Percentiles rank a stretch among this genome's conserved stretches.
These are phyloP conservation scores for Hyphopichia khmerensis DNA, from an alignment of 1,139 yeast genomes.

Conservation along the genomic window DNA sequence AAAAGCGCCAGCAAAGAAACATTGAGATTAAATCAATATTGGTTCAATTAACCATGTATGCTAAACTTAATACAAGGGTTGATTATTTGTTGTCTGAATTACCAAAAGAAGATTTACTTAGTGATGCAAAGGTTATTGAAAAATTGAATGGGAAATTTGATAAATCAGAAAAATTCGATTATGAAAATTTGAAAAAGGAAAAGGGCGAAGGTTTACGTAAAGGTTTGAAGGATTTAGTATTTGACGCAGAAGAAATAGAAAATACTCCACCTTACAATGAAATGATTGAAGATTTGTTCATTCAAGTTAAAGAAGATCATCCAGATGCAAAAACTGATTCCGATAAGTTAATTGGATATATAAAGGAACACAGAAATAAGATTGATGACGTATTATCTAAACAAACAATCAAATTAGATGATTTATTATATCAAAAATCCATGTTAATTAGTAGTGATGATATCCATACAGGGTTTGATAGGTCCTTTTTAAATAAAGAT, in stretches of 20 bases:
- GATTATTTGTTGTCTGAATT: constrained; percentile 53
- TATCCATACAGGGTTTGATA: constrained; percentile 90
- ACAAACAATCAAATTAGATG: constrained; percentile 60
- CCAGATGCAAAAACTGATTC: constrained; percentile 47
- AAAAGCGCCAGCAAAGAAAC: constrained; percentile 80
- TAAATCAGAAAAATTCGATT: constrained; percentile 51
- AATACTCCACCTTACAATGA: constrained; percentile 83
- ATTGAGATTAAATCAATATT: constrained; percentile 71
- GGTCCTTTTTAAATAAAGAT: constrained; percentile 70
- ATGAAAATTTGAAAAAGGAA: constrained; percentile 32
- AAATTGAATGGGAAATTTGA: constrained; percentile 55
- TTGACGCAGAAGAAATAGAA: constrained; percentile 52
- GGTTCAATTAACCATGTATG: constrained; percentile 75
- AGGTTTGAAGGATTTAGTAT: constrained; percentile 42
- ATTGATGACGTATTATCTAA: constrained; percentile 63
- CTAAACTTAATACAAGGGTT: constrained; percentile 69
- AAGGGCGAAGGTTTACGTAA: constrained; percentile 41
- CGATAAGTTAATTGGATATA: constrained; percentile 37
- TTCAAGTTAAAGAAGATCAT: constrained; percentile 63
- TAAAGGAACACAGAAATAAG: constrained; percentile 66
- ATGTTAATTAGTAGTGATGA: constrained; percentile 86
- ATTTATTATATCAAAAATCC: constrained; percentile 68
- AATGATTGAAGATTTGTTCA: constrained; percentile 86
- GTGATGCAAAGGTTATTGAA: constrained; percentile 36
- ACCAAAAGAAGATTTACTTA: constrained; percentile 40